Conservation (phyloP, 1,139 yeast species). For the Candida dubliniensis region DNA sequence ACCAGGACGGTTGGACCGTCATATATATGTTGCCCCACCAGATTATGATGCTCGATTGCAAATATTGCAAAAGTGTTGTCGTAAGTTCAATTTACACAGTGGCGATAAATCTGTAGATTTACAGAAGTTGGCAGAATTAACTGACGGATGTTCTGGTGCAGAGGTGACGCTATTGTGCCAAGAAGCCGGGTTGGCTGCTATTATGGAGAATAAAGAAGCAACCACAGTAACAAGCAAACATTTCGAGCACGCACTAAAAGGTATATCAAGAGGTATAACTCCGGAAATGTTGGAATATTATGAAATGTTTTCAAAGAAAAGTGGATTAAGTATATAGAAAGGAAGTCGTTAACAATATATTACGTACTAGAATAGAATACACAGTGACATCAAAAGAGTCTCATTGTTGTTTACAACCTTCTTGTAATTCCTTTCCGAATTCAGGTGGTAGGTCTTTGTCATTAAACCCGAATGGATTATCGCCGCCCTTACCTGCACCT, state of each 20-base stretch:
- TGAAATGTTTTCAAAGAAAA: conserved; percentile 56
- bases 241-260: conserved; percentile 67
- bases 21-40: conserved; percentile 90
- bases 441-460: conserved; percentile 49
- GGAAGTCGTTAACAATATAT: not conserved
- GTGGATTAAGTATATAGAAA: conserved; percentile 32
- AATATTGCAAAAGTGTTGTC: conserved; percentile 67
- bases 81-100: conserved; percentile 50
- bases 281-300: conserved; percentile 80
- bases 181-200: conserved; percentile 91
- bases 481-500: conserved; percentile 20
- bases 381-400: conserved; percentile 3
- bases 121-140: conserved; percentile 51
- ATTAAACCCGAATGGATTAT: conserved; percentile 37
- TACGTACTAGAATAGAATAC: not conserved
- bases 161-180: conserved; percentile 90
- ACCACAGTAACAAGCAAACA: conserved; percentile 57
- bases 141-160: conserved; percentile 96
- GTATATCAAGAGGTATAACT: conserved; percentile 77
- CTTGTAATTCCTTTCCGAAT: conserved; percentile 46
- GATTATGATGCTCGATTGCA: conserved; percentile 75
- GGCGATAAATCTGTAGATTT: conserved; percentile 36
- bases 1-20: conserved; percentile 93
- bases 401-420: conserved; percentile 34
- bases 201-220: conserved; percentile 70